Evolutionary conservation across 495 filamentous ascomycete genomes (phyloP), one percentile per base, ranked within the genome.

Genomic region (Chlorociboria aeruginascens): DNA sequence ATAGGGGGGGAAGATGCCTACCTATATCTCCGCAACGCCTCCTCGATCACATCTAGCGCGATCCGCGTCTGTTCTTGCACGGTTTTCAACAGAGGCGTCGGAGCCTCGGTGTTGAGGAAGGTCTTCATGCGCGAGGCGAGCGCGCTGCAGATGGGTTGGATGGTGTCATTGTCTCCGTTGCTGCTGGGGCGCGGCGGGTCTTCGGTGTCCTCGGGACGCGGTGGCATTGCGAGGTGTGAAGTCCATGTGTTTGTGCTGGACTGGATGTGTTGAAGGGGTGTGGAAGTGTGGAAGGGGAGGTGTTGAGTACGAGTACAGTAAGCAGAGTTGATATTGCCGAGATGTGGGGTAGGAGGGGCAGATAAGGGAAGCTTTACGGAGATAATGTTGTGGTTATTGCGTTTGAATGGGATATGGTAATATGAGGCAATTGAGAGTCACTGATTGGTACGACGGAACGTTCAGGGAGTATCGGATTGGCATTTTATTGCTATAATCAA

Each of bases 61-160:
- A 73, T 68, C 39, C 77, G 69, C 38, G 81, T 83, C 69, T 90
- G 88, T 38, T 63, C 64, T 62, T 96, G 89, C 16, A 84, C 81
- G 13, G 66, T 66, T 54, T 70, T 68, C 54, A 92, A 64, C 14
- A 79, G 67, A 50, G 76, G 63, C 28, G 68, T 72, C 12, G 72
- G 66, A 40, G 76, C 66, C 48, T 78, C 61, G 57, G 76, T 69
- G 41, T 67, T 64, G 42, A 97, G 70, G 61, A 97, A 95, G 30
- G 66, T 66, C 25, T 74, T 68, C 43, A 96, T 71, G 53, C 79
- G 77, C 17, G 60, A 61, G 52, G 84, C 73, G 46, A 92, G 72
- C 49, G 65, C 62, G 42, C 67, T 68, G 66, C 85, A 85, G 34
- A 84, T 62, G 9, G 48, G 44, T 12, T 43, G 48, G 11, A 58